A percentile compares a stretch with the other conserved stretches of the same genome.
phyloP scores from a whole-genome alignment of 2,329 filamentous ascomycete genomes.

The Sclerotinia minor region DNA sequence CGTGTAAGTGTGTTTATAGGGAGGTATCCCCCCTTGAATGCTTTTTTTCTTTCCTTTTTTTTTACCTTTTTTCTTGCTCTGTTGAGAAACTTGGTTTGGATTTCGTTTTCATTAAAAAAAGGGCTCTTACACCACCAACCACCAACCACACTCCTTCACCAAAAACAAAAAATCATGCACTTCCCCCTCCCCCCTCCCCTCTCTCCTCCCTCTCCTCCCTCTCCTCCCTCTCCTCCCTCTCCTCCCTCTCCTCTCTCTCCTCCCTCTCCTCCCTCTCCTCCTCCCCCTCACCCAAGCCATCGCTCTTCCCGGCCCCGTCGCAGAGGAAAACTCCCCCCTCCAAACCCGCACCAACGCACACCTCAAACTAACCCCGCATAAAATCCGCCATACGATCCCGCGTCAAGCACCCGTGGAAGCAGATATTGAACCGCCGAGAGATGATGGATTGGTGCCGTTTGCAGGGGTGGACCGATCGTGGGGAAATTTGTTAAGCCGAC shows the following conservation, averaged over 20 bases:
- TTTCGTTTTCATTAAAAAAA: background rate
- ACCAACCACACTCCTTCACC: too few species aligned
- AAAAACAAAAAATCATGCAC: background rate
- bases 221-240: background rate
- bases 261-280: background rate
- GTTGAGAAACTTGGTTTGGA: too few species aligned
- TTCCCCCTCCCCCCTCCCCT: background rate
- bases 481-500: conserved; percentile 10
- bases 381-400: fast-evolving
- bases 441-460: background rate
- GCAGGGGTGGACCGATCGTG: background rate
- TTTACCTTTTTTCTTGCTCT: background rate
- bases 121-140: background rate
- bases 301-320: background rate
- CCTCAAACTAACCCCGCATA: background rate
- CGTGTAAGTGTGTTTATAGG: background rate
- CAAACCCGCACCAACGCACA: background rate
- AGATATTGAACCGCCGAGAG: background rate
- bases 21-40: background rate
- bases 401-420: background rate
- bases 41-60: background rate
- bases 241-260: background rate
- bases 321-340: too few species aligned
- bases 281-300: background rate
- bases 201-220: background rate